Evolutionary conservation across 2,329 filamentous ascomycete species (phyloP), one percentile per base, ranked within the genome.

Genomic region (Penicillium sp.): DNA sequence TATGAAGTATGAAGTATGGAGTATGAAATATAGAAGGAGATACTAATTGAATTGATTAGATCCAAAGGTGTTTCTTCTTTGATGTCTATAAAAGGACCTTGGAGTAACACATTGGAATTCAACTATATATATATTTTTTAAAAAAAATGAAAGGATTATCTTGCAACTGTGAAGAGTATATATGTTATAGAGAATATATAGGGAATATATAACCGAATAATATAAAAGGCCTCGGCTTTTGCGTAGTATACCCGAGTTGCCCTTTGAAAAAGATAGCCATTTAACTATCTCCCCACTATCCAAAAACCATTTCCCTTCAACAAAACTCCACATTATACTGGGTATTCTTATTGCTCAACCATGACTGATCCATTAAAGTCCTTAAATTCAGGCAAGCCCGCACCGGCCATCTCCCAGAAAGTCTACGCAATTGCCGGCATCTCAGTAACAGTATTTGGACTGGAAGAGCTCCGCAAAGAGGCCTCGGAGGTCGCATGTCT

Each of bases 391-490:
- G 66, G 65, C 50, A 59, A 58, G 43, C 60, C 67, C 52, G 62
- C 66, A 40, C 68, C 72, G 10, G 68, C 43, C 35, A 76, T 92
- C 57, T 94, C 90, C 22, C 78, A 79, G 59, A 82, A 80, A 59
- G 87, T 85, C 20, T 80, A 89, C 63, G 83, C 86, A 58, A 89
- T 97, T 71, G 85, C 88, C 42, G 92, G 92, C 45, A 85, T 97
- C 52, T 80, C 89, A 10, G 85, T 89, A 48, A 89, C 90, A 57
- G 81, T 96, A 56, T 92, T 92, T 73, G 92, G 93, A 18, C 83
- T 96, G 2, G 77, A 85, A 31, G 90, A 96, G 69, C 81, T 96
- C 0, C 78, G 85, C 1, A n/a, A 69, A 14, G 74, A 80, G 14
- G 77, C 81, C 4, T 73, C 72, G 5, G 76, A 79, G 32, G 78